phyloP scores from a whole-genome alignment of 306 rosid genomes.

The Inga laurina region DNA sequence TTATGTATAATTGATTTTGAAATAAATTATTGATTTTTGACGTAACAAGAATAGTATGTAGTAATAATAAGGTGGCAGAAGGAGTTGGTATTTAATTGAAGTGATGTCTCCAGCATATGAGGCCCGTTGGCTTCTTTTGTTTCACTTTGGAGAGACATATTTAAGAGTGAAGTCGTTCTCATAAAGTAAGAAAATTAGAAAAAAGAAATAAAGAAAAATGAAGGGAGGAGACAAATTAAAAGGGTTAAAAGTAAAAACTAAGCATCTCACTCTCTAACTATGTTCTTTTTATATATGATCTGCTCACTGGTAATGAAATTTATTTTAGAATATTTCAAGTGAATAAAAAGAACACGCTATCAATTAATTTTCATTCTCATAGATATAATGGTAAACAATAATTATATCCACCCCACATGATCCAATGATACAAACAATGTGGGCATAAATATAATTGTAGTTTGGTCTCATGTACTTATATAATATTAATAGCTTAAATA shows the following conservation, averaged over 20 bases:
- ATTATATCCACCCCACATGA: neutral
- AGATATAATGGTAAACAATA: neutral
- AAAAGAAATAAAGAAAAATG: neutral
- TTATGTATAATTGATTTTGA: neutral
- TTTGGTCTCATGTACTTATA: neutral
- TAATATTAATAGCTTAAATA: neutral
- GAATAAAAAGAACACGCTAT: neutral
- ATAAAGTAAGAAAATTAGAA: neutral
- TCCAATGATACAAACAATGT: neutral
- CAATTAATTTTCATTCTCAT: neutral
- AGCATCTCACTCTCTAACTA: neutral
- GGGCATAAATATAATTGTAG: neutral
- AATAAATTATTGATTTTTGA: neutral
- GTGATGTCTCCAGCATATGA: neutral
- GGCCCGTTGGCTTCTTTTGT: constrained; percentile 21
- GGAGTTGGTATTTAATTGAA: neutral
- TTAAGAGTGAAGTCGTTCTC: neutral
- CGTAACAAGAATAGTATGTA: neutral
- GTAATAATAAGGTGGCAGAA: neutral
- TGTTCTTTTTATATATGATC: neutral
- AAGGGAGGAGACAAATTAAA: neutral
- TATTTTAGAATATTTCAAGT: neutral
- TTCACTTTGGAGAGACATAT: constrained; percentile 21
- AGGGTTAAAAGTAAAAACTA: neutral
- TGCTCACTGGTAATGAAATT: too few relatives aligned